These are phyloP conservation scores for Lotus japonicus DNA, from an alignment of 306 rosid species.

Conservation along the genomic window DNA sequence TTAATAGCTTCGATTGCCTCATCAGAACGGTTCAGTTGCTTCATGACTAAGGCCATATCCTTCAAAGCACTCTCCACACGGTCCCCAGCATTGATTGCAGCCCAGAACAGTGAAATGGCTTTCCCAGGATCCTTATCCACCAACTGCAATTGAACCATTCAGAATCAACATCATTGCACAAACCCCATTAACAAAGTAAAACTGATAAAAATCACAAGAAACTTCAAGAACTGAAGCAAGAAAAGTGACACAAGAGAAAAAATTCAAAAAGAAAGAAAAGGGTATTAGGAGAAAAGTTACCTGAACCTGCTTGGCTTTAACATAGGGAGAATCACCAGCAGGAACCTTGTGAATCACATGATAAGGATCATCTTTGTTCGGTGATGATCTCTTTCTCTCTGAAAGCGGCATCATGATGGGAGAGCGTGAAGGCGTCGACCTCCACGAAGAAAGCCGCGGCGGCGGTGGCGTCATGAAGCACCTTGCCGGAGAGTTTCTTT, in stretches of 20 bases:
- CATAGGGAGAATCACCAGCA: conserved; percentile 88
- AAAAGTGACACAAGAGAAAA: not conserved
- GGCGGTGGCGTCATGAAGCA: conserved; percentile 49
- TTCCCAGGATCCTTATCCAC: conserved; percentile 80
- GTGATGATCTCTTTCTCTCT: conserved; percentile 51
- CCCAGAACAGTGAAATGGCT: conserved; percentile 86
- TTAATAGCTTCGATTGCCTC: conserved; percentile 90
- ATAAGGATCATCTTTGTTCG: conserved; percentile 40
- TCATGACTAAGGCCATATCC: conserved; percentile 95
- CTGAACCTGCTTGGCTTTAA: conserved; percentile 93
- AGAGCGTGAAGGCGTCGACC: conserved; percentile 30
- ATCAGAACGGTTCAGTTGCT: conserved; percentile 75
- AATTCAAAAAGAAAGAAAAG: not conserved
- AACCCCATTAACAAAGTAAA: conserved; percentile 2
- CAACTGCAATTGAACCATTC: conserved; percentile 35
- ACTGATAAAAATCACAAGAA: not conserved
- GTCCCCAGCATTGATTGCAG: conserved; percentile 87
- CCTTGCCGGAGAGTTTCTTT: conserved; percentile 34
- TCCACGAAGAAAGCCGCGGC: conserved; percentile 13
- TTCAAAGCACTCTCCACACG: conserved; percentile 91
- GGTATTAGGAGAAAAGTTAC: conserved; percentile 18
- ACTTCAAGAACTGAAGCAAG: conserved; percentile 15
- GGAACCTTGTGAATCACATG: conserved; percentile 80
- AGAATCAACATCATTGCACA: conserved; percentile 8
- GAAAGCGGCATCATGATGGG: conserved; percentile 40